Evolutionary conservation across 495 filamentous ascomycete genomes (phyloP), one percentile per base, ranked within the genome.

Genomic region (Viridothelium virens): DNA sequence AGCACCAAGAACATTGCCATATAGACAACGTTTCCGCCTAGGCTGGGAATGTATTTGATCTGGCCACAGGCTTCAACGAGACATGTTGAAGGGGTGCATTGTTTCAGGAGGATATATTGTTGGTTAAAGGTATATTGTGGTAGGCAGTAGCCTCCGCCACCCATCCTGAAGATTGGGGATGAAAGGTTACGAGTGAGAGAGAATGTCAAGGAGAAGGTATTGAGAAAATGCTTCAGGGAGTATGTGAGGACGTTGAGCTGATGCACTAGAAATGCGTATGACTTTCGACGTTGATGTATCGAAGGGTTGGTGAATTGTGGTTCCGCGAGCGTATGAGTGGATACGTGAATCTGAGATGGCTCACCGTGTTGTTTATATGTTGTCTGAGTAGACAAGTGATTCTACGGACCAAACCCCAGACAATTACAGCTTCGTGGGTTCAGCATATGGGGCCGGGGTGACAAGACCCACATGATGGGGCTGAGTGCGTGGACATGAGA

Each of bases 21-120:
- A 31, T 79, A 78, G 37, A 77, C 61, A 10, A 70, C 33, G 63
- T 82, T 82, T 53, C 75, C 70, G 7, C 72, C 73, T 44, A 80
- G 63, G 11, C 66, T 75, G 0, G 80, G 80, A 6, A 73, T 67
- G 64, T 82, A 82, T 10, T 59, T 36, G 53, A 59, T 59, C 31
- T 59, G 53, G 6, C 53, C 53, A 36, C 53, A 59, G 7, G 33
- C 53, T 36, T 4, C 25, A 1, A 59, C 53, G 2, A 31, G 36
- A 18, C 53, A 59, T 11, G 36, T 59, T 33, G 53, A 11, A 3
- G 53, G 53, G 2, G 53, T 59, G 53, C 53, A 59, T 9, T n/a
- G 10, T 7, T 59, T 5, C 1, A 7, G 53, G 4, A 59, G 18
- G 53, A 59, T 59, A 36, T 7, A 59, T 36, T 59, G 25, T 36